Evolutionary conservation across 2,329 filamentous ascomycete genomes (phyloP).

Genomic region (Fusarium sp.): DNA sequence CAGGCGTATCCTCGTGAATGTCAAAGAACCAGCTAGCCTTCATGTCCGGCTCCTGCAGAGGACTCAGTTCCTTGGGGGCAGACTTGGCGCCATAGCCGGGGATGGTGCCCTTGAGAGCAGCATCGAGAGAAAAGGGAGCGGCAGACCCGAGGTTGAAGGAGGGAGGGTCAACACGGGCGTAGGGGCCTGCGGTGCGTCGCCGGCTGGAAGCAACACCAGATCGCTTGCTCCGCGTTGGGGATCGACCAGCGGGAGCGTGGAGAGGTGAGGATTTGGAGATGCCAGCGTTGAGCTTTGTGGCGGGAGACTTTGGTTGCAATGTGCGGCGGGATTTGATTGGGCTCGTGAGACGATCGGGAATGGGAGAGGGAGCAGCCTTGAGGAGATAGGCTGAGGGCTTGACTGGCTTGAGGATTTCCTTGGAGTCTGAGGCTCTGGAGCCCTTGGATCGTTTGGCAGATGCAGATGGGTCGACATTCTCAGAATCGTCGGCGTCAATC

Average conservation of each 20-base stretch:
- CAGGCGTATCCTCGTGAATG: constrained; percentile 90
- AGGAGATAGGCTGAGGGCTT: constrained; percentile 62
- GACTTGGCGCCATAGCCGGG: constrained; percentile 63
- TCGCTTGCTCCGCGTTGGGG: constrained; percentile 77
- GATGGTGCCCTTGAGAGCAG: constrained; percentile 82
- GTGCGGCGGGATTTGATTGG: constrained; percentile 55
- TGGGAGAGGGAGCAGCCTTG: constrained; percentile 53
- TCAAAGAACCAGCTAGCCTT: constrained; percentile 87
- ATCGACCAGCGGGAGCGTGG: constrained; percentile 81
- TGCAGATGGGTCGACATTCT: constrained; percentile 70
- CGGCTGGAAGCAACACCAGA: constrained; percentile 75
- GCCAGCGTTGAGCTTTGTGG: constrained; percentile 57
- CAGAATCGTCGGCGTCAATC: constrained; percentile 63
- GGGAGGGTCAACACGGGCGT: constrained; percentile 78
- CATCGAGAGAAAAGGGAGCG: constrained; percentile 84
- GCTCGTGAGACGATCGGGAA: constrained; percentile 46
- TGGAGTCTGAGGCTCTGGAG: constrained; percentile 50
- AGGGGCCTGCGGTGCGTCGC: constrained; percentile 70
- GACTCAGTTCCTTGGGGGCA: constrained; percentile 42
- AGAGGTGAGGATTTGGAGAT: constrained; percentile 64
- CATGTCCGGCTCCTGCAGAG: constrained; percentile 58
- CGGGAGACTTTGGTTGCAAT: constrained; percentile 65
- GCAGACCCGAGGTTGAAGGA: constrained; percentile 64
- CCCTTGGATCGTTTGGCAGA: constrained; percentile 71
- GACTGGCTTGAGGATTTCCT: constrained; percentile 62